Conservation (phyloP, 2,329 filamentous ascomycete species). For the Epicoccum nigrum region DNA sequence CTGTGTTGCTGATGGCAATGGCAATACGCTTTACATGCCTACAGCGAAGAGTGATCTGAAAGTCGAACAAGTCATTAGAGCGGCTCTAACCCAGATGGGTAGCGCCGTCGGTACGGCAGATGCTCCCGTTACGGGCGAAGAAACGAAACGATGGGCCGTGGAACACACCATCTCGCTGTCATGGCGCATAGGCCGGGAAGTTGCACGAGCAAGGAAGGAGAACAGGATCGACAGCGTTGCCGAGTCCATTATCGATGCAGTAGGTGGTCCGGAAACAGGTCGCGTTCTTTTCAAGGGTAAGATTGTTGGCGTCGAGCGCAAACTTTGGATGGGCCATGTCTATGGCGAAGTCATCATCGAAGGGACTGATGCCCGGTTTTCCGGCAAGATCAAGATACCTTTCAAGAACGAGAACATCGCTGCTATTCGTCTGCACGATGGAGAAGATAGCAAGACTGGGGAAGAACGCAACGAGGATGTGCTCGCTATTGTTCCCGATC, state of each 20-base stretch:
- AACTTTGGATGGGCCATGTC: conserved; percentile 50
- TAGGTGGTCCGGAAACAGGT: conserved; percentile 47
- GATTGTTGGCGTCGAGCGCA: conserved; percentile 53
- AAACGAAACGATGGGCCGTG: conserved; percentile 47
- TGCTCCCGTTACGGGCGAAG: conserved; percentile 46
- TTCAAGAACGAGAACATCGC: conserved; percentile 78
- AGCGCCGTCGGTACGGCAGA: conserved; percentile 46
- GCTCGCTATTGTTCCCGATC: conserved; percentile 57
- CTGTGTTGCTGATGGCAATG: conserved; percentile 50
- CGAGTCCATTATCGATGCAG: conserved; percentile 51
- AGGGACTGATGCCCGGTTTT: conserved; percentile 30
- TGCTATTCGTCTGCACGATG: conserved; percentile 50
- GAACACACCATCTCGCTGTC: conserved; percentile 48
- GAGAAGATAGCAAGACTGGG: conserved; percentile 29
- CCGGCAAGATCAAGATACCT: conserved; percentile 65
- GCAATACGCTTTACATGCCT: conserved; percentile 50
- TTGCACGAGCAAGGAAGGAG: conserved; percentile 42
- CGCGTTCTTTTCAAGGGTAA: conserved; percentile 54
- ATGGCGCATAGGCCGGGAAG: conserved; percentile 49
- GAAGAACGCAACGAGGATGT: conserved; percentile 49
- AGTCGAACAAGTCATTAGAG: conserved; percentile 47
- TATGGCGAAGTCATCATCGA: conserved; percentile 52
- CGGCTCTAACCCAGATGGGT: conserved; percentile 46
- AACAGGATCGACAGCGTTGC: conserved; percentile 47
- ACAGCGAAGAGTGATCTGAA: conserved; percentile 47